Evolutionary conservation across 192 early-diverging fungal genomes (phyloP), one percentile per base, ranked within the genome.

Genomic region (Radiomyces spectabilis): DNA sequence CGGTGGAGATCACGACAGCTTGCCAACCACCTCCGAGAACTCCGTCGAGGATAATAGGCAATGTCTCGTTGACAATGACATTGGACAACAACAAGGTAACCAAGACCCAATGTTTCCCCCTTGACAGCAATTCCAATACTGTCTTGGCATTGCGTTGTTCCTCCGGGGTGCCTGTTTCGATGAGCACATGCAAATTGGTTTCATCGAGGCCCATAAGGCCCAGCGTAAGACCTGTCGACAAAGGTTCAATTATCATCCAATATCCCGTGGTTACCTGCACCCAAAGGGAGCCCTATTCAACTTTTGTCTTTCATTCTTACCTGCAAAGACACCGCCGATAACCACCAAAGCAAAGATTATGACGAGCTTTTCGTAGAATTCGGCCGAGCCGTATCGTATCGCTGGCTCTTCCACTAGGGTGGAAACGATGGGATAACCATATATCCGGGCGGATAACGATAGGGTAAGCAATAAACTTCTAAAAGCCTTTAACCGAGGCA

Each of bases 61-160:
- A 73, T 9, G 89, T 87, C 64, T 99, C 96, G 71, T 99, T 99
- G 34, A 97, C 81, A 30, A 99, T 74, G 1, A 93, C 93, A 71
- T 99, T 99, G 10, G 85, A 86, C 37, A 99, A 61, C 12, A 99
- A 67, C 29, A 99, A 66, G 9, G 94, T 95, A 1, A 95, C 92
- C 24, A 99, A 71, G 8, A 99, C 83, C 92, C 93, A 91, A 57
- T 97, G 94, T 46, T 73, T 72, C 55, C 78, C 78, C 12, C 73
- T 65, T 22, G 69, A 53, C 19, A 80, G 41, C 22, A 80, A 51
- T 26, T 32, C 47, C 32, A 66, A 55, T 5, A 80, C 78, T 26
- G 63, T 73, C 48, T 64, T 78, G 0, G 96, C 96, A 55, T 91
- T 85, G 16, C 50, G 64, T 37, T 76, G 75, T 68, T 98, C 89